A percentile compares a stretch with the other conserved stretches of the same genome.
Conservation (phyloP, 169 alveolate species). For the Pseudocohnilembus persalinus region DNA sequence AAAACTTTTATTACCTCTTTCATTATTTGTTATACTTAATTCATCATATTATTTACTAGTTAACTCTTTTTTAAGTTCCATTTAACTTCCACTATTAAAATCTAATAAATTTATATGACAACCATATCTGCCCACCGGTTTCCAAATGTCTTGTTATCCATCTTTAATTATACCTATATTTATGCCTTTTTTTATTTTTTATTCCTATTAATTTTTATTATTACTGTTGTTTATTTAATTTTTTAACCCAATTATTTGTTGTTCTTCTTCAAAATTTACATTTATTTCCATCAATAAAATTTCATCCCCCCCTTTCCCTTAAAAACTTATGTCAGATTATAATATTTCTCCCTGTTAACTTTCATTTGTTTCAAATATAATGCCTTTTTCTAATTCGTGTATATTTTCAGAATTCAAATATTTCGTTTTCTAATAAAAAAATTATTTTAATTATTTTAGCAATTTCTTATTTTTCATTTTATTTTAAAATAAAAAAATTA, state of each 20-base stretch:
- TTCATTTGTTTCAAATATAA: too few relatives aligned
- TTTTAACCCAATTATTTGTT: too few relatives aligned
- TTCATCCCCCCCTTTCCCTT: not conserved
- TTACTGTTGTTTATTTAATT: not conserved
- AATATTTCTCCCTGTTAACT: not conserved
- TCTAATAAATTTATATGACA: not conserved
- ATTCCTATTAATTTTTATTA: too few relatives aligned
- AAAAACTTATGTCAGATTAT: not conserved
- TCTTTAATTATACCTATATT: not conserved
- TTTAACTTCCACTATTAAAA: not conserved
- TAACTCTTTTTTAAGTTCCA: not conserved
- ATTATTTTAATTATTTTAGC: not conserved
- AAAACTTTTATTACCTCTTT: too few relatives aligned
- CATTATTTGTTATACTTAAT: too few relatives aligned
- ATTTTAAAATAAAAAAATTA: too few relatives aligned
- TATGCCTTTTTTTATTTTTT: too few relatives aligned
- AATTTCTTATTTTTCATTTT: too few relatives aligned
- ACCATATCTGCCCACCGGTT: not conserved
- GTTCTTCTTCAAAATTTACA: not conserved
- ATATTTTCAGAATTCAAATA: not conserved
- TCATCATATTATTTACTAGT: too few relatives aligned
- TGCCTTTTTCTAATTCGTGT: not conserved
- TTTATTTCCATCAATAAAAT: not conserved
- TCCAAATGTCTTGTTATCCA: not conserved
- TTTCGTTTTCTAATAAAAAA: not conserved